Base-by-base conservation (phyloP, 768 basidiomycete species). In the Hygrocybe coccinea region DNA sequence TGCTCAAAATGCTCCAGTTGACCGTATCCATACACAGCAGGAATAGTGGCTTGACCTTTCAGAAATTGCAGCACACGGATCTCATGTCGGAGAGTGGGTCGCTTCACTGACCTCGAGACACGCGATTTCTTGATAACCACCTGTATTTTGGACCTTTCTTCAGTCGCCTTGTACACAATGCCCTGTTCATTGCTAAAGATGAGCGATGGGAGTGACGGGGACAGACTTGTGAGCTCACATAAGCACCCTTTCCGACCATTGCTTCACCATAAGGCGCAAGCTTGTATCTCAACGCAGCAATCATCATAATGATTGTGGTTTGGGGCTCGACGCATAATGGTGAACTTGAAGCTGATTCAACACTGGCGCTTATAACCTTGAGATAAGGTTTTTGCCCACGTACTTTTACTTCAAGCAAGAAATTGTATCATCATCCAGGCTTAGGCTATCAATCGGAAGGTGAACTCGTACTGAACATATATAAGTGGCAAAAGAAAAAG, bases 1-100 rank as follows among this genome's bases (percentile, higher is more conserved):
- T 66, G 72, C 57, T 74, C 71, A 45, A 73, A 74, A 58, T 72
- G 69, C 11, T 59, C 52, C n/a, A 67, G 56, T 21, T 60, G 68
- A 41, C 65, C 66, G 50, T 70, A 70, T 14, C 62, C 70, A 61
- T 66, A 63, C 11, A 71, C 43, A n/a, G 35, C 45, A 7, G 71
- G 72, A 39, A 73, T 71, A 6, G 68, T 63, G 7, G 60, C 55
- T 29, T 71, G 70, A 17, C 68, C 69, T 61, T 64, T 39, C 12
- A 74, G 60, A 9, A 66, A 54, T 37, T 65, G 64, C 14, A 71
- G 58, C 11, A 71, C 45, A 19, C 61, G 58, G 24, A 41, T 58
- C 59, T 71, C 71, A 50, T 72, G 62, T 33, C 38, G 60, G 33
- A 71, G 65, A 50, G 59, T 45, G n/a, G 71, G 55, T 25, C 66